Percentiles rank a stretch among this genome's conserved stretches.
phyloP scores from a whole-genome alignment of 164 flowering plant genomes.

The Vitis riparia region DNA sequence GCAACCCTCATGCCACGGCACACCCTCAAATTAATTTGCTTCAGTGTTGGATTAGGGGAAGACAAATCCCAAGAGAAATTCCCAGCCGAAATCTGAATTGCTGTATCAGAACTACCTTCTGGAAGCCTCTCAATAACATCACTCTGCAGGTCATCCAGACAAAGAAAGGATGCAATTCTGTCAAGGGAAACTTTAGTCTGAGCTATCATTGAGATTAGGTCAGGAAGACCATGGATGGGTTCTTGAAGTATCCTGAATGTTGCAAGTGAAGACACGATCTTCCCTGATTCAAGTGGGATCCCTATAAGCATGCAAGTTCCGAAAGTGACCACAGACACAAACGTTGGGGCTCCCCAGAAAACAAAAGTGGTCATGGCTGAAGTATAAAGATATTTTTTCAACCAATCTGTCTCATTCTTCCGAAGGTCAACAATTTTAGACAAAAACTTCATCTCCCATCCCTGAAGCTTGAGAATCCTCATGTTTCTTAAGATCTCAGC shows the following conservation, averaged over 20 bases:
- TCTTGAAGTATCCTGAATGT: conserved; percentile 72
- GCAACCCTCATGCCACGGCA: conserved; percentile 67
- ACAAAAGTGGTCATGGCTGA: conserved; percentile 40
- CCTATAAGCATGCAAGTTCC: conserved; percentile 55
- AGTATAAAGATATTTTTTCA: conserved; percentile 51
- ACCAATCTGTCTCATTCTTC: conserved; percentile 55
- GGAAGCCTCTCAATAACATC: conserved; percentile 52
- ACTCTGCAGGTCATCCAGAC: conserved; percentile 49
- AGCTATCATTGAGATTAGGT: conserved; percentile 55
- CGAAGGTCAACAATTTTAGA: conserved; percentile 53
- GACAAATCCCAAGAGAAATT: conserved; percentile 49
- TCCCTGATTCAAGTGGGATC: conserved; percentile 67
- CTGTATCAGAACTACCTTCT: conserved; percentile 36
- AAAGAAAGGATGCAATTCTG: conserved; percentile 59
- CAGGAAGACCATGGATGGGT: conserved; percentile 62
- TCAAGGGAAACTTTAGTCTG: conserved; percentile 80
- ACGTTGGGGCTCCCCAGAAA: conserved; percentile 65
- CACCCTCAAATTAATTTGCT: conserved; percentile 49
- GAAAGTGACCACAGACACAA: conserved; percentile 63
- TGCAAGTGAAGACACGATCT: conserved; percentile 72
- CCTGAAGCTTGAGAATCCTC: conserved; percentile 84
- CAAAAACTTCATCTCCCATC: conserved; percentile 77
- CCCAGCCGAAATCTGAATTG: conserved; percentile 61
- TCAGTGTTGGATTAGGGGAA: conserved; percentile 39
- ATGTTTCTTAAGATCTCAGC: conserved; percentile 71